Evolutionary conservation across 225 moss, liverwort and hornwort genomes (phyloP), one percentile per base, ranked within the genome.

Genomic region (Sphagnum contortum): DNA sequence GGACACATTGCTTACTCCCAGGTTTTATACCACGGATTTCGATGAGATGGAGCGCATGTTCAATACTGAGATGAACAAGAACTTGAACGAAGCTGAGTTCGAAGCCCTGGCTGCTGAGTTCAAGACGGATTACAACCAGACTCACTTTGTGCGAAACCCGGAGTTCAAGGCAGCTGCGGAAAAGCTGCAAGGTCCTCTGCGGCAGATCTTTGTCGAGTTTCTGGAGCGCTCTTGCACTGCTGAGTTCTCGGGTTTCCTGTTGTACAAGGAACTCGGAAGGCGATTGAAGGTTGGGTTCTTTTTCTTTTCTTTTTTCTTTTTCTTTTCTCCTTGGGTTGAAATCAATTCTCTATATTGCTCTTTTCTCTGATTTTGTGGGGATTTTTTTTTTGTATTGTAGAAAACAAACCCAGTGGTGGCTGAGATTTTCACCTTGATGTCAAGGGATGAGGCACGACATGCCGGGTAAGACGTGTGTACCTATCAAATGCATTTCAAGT

Each of bases 21-120:
- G 98, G 76, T 98, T 98, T 57, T 98, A 98, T 74, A 98, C 98
- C 14, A 98, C 98, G 4, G 98, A 98, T 64, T 98, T 98, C 57
- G 98, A 93, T 64, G 98, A 98, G 89, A 98, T 98, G 98, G 98
- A 98, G 81, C 74, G 72, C 74, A 48, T 98, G 64, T 98, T 98
- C 79, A 98, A 98, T 71, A 83, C 84, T 79, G 90, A 98, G 66
- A 93, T 98, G 52, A 98, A 98, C 73, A 69, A 87, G 74, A 91
- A 92, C 57, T 48, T 98, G 77, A 93, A 98, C 57, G 88, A 91
- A 77, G 89, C 83, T 4, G 98, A 98, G 80, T 98, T 98, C 11
- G 88, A 98, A 73, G 77, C 98, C 1, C 57, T 98, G 72, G 48
- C 79, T 5, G 85, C 85, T 53, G 98, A 98, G 86, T 98, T 98